Evolutionary conservation across 495 filamentous ascomycete species (phyloP).

Genomic region (Aspergillus incahuasiensis): DNA sequence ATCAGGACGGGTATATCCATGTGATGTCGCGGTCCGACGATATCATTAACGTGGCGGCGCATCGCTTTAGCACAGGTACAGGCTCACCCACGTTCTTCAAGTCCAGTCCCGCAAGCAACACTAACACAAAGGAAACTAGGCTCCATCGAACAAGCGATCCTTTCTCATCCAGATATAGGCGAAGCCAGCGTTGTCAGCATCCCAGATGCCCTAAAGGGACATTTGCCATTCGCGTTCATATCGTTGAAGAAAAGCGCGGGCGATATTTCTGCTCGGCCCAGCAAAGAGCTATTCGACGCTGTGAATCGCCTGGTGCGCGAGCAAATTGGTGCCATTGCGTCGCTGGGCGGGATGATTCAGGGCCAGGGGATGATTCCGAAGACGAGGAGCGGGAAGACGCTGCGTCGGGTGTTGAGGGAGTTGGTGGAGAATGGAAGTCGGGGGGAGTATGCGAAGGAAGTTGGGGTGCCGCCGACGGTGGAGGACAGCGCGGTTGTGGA

Average conservation of each 20-base stretch:
- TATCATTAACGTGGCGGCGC: slow-evolving; percentile 92
- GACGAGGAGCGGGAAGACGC: slow-evolving; percentile 82
- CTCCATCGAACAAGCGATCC: slow-evolving; percentile 84
- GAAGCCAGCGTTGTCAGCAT: slow-evolving; percentile 84
- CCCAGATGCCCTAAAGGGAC: slow-evolving; percentile 80
- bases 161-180: slow-evolving; percentile 68
- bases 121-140: slow-evolving; percentile 39
- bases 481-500: slow-evolving; percentile 56
- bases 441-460: slow-evolving; percentile 47
- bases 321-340: slow-evolving; percentile 84
- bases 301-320: slow-evolving; percentile 64
- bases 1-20: slow-evolving; percentile 76
- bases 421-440: slow-evolving; percentile 61
- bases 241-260: slow-evolving; percentile 38
- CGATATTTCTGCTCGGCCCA: slow-evolving; percentile 41
- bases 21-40: slow-evolving; percentile 87
- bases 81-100: too few species aligned
- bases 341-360: slow-evolving; percentile 76
- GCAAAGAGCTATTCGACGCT: slow-evolving; percentile 50
- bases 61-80: slow-evolving; percentile 86
- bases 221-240: slow-evolving; percentile 86
- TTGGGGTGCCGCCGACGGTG: slow-evolving; percentile 56
- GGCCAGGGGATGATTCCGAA: slow-evolving; percentile 89
- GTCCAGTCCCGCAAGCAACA: too few species aligned
- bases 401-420: slow-evolving; percentile 75